Evolutionary conservation across 441 rosid genomes (phyloP).

Genomic region (Bruguiera hainesii): DNA sequence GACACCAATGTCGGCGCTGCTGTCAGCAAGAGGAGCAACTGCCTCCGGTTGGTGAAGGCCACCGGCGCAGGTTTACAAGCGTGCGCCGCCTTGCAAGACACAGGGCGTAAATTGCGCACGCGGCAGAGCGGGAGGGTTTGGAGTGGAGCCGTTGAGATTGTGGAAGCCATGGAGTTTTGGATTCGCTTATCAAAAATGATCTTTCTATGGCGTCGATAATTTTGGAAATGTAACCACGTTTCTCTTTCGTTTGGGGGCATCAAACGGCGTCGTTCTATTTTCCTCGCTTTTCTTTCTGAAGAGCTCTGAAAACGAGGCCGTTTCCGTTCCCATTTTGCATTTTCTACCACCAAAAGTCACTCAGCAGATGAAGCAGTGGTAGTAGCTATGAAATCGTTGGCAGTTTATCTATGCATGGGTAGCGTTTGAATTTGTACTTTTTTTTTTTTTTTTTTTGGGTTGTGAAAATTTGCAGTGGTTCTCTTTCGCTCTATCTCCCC

Average conservation of each 20-base stretch:
- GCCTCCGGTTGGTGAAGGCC: conserved; percentile 44
- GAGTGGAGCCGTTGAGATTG: conserved; percentile 29
- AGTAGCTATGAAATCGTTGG: conserved; percentile 2
- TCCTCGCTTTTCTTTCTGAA: conserved; percentile 15
- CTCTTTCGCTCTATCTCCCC: too few relatives aligned
- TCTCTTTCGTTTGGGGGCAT: too few relatives aligned
- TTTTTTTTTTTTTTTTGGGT: too few relatives aligned
- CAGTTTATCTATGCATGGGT: too few relatives aligned
- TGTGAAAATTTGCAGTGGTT: too few relatives aligned
- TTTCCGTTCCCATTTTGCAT: background rate
- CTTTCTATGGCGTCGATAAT: too few relatives aligned
- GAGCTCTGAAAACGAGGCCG: conserved; percentile 6
- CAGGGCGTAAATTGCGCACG: conserved; percentile 26
- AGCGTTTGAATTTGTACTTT: too few relatives aligned
- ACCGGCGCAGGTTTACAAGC: conserved; percentile 22
- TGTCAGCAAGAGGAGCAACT: conserved; percentile 47
- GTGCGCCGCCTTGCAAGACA: conserved; percentile 28
- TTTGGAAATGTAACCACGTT: too few relatives aligned
- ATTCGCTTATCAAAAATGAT: too few relatives aligned
- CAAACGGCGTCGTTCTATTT: background rate
- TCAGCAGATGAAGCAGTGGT: conserved; percentile 41
- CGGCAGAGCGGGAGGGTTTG: conserved; percentile 24
- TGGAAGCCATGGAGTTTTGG: conserved; percentile 37
- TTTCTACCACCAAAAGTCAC: background rate
- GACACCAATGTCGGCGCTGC: conserved; percentile 42